Evolutionary conservation across 75 land plant species (phyloP), one percentile per base, ranked within the genome.

Genomic region (Pinus taeda): DNA sequence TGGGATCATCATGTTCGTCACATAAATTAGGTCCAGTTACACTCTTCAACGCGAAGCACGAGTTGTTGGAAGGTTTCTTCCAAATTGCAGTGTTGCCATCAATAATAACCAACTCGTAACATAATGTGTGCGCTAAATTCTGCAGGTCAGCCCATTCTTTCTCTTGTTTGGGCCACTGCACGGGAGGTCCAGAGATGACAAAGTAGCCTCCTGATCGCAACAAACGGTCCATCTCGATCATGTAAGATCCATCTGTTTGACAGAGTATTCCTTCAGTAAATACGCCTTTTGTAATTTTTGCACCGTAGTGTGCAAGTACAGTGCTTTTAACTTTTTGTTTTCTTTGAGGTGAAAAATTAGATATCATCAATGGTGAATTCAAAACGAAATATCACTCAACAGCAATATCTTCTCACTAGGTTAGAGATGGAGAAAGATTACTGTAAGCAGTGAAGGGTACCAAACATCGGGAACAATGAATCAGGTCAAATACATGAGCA

Each of bases 101-200:
- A 15, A 88, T 89, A 17, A 77, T 83, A 76, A 93, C 86, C 63
- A 86, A 29, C 73, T 89, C 84, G 75, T 93, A 95, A 77, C 98
- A 95, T 83, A 95, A 85, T 22, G 81, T 75, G 33, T 75, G 89
- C 17, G 89, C 89, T 21, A 93, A 79, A 37, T 79, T 81, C 86
- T 93, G 94, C 36, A 95, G 88, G 66, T 87, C 89, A 30, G 84
- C 87, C 90, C 96, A 95, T 80, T 95, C 96, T 29, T 85, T 89
- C 39, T 95, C 98, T 80, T 91, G 92, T 53, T 90, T 90, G 70
- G 82, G 73, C 91, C 92, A 93, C 64, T 83, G 85, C 29, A 95
- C 96, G 60, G 98, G 98, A 57, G 98, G 98, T 22, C 98, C 98
- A 79, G 98, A 95, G 24, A 95, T 81, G 11, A 95, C 94, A 61